Base-by-base conservation (phyloP, 2,329 filamentous ascomycete genomes). In the Penicillium sp. region DNA sequence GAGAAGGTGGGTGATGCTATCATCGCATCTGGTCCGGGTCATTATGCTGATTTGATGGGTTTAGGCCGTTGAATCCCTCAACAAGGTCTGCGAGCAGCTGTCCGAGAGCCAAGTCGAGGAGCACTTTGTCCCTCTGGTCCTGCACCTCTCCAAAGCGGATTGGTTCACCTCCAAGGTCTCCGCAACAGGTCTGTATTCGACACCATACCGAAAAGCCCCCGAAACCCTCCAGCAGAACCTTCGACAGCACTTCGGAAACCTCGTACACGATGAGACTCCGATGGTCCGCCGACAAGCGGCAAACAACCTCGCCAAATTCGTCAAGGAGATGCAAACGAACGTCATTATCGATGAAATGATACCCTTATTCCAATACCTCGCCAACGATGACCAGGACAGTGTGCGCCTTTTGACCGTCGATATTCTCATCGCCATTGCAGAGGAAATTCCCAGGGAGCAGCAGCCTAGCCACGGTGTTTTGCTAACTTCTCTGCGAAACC, bases 141-240 rank as follows among this genome's bases (percentile, higher is more conserved):
- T 96, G 69, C 91, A 94, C 70, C 89, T 99, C 56, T 95, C 94
- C 61, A 99, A 97, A 83, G 94, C 94, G 76, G 94, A 99, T 78
- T 99, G 94, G 94, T 99, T 99, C 76, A 99, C 94, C 51, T 97
- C 94, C 60, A 99, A 97, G 79, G 94, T 99, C 60, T 99, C 94
- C 26, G 94, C 93, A 57, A 96, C 93, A 60, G 94, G 94, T 58
- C 88, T 99, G 58, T 99, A 93, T 80, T 94, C 90, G 71, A 85
- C 87, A 42, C 93, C 94, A 60, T 99, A 99, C 80, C 88, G 87
- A 67, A 96, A 95, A 80, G 91, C 94, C 54, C 88, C 91, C 49
- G 83, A 88, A 45, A 82, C 86, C n/a, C 85, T 92, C 62, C 94
- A 99, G 78, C 91, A 96, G 77, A 88, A 87, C 65, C 86, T 99